Percentiles rank a stretch among this genome's conserved stretches.
Evolutionary conservation across 2,329 filamentous ascomycete species (phyloP).

Genomic region (Acephala macrosclerotiorum): DNA sequence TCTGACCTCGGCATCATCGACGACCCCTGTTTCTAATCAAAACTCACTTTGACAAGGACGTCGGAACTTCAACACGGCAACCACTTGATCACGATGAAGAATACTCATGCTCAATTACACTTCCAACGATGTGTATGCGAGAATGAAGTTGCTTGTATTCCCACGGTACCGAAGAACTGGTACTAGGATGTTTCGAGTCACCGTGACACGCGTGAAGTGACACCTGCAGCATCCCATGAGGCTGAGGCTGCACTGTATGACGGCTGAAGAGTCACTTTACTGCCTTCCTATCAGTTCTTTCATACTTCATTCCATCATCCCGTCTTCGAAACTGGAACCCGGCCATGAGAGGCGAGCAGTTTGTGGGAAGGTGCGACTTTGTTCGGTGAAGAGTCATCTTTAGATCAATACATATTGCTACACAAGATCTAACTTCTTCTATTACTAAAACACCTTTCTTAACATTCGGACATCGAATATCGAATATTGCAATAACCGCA

Average conservation of each 20-base stretch:
- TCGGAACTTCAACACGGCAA: slow-evolving; percentile 3
- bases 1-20: slow-evolving; percentile 21
- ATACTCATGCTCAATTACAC: background rate
- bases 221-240: background rate
- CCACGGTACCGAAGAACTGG: background rate
- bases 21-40: slow-evolving; percentile 8
- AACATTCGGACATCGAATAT: background rate
- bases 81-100: background rate
- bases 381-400: slow-evolving; percentile 17
- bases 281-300: background rate
- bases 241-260: slow-evolving; percentile 1
- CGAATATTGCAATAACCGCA: background rate
- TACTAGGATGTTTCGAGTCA: background rate
- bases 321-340: background rate
- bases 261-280: background rate
- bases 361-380: background rate
- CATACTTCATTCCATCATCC: background rate
- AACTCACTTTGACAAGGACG: background rate
- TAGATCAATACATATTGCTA: slow-evolving; percentile 9
- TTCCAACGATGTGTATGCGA: background rate
- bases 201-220: background rate
- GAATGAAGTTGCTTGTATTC: background rate
- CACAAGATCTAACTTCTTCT: background rate
- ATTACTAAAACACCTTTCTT: background rate
- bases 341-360: background rate